A percentile compares a stretch with the other conserved stretches of the same genome.
Conservation (phyloP, 345 rosid genomes). For the Populus davidiana region DNA sequence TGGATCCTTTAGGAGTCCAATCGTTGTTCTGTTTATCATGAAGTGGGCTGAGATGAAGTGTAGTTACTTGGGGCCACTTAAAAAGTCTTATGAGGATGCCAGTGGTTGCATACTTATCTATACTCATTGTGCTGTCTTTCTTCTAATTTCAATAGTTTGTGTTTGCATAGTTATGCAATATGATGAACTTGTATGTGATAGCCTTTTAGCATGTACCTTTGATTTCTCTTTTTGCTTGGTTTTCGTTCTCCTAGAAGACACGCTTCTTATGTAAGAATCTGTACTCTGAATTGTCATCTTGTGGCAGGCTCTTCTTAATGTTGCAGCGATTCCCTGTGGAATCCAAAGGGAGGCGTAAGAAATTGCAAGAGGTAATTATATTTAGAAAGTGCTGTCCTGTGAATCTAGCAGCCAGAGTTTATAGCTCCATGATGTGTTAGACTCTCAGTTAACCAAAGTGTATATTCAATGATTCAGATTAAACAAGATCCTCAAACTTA, state of each 20-base stretch:
- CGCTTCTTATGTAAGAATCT: not conserved
- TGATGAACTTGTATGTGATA: not conserved
- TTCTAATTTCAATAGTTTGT: not conserved
- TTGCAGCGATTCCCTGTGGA: constrained; percentile 92
- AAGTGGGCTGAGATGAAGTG: not conserved
- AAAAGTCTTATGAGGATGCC: not conserved
- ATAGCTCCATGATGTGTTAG: not conserved
- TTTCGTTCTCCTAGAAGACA: not conserved
- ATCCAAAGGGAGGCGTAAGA: constrained; percentile 89
- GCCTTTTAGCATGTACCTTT: constrained; percentile 1
- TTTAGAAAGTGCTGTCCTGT: not conserved
- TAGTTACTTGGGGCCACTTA: not conserved
- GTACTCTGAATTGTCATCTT: constrained; percentile 9
- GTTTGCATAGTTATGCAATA: not conserved
- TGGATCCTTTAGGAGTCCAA: not conserved
- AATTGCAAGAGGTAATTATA: constrained; percentile 73
- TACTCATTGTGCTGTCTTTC: not conserved
- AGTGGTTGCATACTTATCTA: not conserved
- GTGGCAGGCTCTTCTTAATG: constrained; percentile 84
- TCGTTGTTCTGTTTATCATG: not conserved
- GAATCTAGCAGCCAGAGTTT: not conserved
- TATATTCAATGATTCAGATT: not conserved
- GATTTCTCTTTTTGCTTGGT: not conserved
- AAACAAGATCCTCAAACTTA: not conserved
- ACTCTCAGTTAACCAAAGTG: not conserved